phyloP scores from a whole-genome alignment of 1,284 basidiomycete species.

The Exobasidium cylindrosporum region DNA sequence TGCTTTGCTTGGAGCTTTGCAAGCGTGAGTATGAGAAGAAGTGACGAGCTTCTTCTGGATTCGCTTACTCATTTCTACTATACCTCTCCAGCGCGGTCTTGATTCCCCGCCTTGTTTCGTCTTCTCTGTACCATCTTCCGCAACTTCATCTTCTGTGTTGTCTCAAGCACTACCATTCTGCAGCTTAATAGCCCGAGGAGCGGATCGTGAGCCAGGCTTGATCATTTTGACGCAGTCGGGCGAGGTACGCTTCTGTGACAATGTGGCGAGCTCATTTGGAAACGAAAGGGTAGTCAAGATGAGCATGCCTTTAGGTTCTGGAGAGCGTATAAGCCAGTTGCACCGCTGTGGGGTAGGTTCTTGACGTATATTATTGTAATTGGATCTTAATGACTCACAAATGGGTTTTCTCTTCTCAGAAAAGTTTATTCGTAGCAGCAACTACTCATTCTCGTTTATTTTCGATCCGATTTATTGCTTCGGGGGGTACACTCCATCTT shows the following conservation, averaged over 20 bases:
- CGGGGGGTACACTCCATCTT: slow-evolving; percentile 33
- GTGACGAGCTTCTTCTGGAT: no score
- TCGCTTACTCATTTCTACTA: no score
- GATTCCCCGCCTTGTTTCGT: slow-evolving; percentile 37
- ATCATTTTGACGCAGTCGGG: slow-evolving; percentile 33
- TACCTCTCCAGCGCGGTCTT: slow-evolving; percentile 18
- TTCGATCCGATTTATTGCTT: slow-evolving; percentile 27
- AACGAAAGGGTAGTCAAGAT: slow-evolving; percentile 27
- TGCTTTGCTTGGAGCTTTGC: slow-evolving; percentile 49
- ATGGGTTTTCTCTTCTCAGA: background rate
- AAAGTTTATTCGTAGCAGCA: slow-evolving; percentile 11
- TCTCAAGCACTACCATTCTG: slow-evolving; percentile 25
- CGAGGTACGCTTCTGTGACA: slow-evolving; percentile 36
- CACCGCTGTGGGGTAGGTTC: slow-evolving; percentile 22
- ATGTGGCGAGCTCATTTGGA: slow-evolving; percentile 31
- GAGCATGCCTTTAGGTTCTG: slow-evolving; percentile 19
- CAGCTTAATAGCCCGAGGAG: slow-evolving; percentile 27
- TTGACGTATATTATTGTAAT: no score
- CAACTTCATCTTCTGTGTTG: slow-evolving; percentile 16
- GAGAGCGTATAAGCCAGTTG: slow-evolving; percentile 29
- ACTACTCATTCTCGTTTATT: slow-evolving; percentile 39
- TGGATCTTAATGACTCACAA: no score
- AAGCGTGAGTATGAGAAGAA: background rate
- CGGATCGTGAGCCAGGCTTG: slow-evolving; percentile 36
- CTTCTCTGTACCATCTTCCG: slow-evolving; percentile 27